Conservation (phyloP, 139 green algal genomes). For the Auxenochlorella pyrenoidosa region DNA sequence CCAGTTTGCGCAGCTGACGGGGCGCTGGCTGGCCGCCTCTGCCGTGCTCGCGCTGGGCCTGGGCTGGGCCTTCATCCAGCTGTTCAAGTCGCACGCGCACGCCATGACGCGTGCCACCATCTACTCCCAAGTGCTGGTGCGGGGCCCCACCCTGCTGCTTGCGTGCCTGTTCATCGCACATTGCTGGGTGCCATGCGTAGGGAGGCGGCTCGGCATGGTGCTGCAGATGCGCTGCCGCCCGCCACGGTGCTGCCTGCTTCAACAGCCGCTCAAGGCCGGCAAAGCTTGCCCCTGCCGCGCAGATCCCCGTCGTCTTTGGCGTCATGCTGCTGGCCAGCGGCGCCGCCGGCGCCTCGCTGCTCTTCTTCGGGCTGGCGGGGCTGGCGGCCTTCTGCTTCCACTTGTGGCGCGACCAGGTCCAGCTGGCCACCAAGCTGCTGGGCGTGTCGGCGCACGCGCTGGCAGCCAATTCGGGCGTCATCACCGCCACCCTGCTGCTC, state of each 20-base stretch:
- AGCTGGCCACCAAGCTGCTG: slow-evolving; percentile 61
- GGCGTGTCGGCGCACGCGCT: slow-evolving; percentile 55
- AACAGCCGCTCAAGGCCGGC: no score
- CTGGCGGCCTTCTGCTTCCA: slow-evolving; percentile 59
- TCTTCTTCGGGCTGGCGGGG: slow-evolving; percentile 33
- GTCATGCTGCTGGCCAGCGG: slow-evolving; percentile 28
- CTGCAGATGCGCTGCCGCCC: no score
- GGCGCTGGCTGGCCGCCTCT: slow-evolving; percentile 47
- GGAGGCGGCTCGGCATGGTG: no score
- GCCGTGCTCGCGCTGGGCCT: slow-evolving; percentile 30
- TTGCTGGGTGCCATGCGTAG: no score
- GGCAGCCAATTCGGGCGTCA: slow-evolving; percentile 53
- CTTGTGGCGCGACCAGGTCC: slow-evolving; percentile 65
- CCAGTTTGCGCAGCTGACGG: slow-evolving; percentile 43
- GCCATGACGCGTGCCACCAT: slow-evolving; percentile 42
- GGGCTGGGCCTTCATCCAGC: slow-evolving; percentile 47
- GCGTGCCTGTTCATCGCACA: no score
- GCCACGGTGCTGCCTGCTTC: no score
- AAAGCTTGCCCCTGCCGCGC: no score
- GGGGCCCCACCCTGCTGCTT: neutral
- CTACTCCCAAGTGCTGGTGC: slow-evolving; percentile 37
- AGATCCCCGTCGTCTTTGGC: slow-evolving; percentile 6
- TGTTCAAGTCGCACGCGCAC: slow-evolving; percentile 44
- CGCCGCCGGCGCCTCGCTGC: slow-evolving; percentile 3
- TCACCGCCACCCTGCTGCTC: slow-evolving; percentile 42